Evolutionary conservation across 1,284 basidiomycete species (phyloP).

Genomic region (Ustilago shanxiensis): DNA sequence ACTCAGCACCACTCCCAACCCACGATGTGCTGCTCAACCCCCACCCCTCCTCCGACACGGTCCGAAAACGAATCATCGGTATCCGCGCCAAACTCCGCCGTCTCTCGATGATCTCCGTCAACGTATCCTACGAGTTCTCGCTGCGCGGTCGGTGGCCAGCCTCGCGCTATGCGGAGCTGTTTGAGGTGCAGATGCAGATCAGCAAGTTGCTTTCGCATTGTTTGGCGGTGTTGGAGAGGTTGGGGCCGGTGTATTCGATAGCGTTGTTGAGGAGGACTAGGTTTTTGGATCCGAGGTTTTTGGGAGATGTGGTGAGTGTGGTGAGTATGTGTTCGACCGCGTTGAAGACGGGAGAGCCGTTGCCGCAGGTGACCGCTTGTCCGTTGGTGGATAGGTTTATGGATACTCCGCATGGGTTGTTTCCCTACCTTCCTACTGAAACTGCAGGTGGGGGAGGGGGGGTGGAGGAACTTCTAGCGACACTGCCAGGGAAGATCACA

Average conservation of each 20-base stretch:
- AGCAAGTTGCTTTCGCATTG: conserved; percentile 75
- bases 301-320: conserved; percentile 77
- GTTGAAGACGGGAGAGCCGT: conserved; percentile 79
- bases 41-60: conserved; percentile 19
- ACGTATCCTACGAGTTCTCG: conserved; percentile 69
- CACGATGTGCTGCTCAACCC: no score
- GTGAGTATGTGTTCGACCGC: conserved; percentile 72
- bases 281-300: conserved; percentile 82
- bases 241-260: conserved; percentile 63
- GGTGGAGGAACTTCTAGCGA: conserved; percentile 18
- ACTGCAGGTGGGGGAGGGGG: neutral
- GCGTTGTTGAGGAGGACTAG: conserved; percentile 82
- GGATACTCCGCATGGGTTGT: conserved; percentile 69
- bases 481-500: conserved; percentile 29
- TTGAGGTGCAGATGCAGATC: conserved; percentile 55
- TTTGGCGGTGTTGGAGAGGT: conserved; percentile 40
- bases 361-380: conserved; percentile 88
- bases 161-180: conserved; percentile 59
- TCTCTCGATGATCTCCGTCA: conserved; percentile 69
- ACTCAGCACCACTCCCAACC: no score
- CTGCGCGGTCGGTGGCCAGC: conserved; percentile 65
- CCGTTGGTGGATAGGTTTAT: conserved; percentile 81
- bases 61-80: conserved; percentile 56
- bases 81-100: conserved; percentile 70
- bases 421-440: conserved; percentile 15